Conservation (phyloP, 2,329 filamentous ascomycete genomes). For the Aureobasidium lini region DNA sequence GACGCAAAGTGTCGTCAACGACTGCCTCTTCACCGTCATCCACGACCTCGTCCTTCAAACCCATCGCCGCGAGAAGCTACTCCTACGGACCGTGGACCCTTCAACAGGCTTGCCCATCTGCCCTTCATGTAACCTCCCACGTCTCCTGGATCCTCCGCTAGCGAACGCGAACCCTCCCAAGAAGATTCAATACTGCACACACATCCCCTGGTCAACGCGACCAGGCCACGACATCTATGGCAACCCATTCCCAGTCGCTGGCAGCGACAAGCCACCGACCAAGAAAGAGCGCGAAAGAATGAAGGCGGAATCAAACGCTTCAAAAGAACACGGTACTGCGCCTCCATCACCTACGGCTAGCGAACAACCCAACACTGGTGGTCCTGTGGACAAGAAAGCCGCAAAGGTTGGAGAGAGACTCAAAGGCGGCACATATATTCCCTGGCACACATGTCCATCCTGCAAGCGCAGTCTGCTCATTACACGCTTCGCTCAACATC, state of each 20-base stretch:
- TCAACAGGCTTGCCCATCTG: conserved; percentile 66
- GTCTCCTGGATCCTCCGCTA: conserved; percentile 62
- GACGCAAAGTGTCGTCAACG: conserved; percentile 60
- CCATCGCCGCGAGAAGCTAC: conserved; percentile 71
- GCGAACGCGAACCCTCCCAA: conserved; percentile 38
- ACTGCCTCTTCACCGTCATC: conserved; percentile 68
- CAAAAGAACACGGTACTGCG: conserved; percentile 28
- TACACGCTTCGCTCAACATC: conserved; percentile 52
- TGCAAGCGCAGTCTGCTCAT: conserved; percentile 56
- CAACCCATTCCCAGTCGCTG: conserved; percentile 67
- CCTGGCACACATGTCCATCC: conserved; percentile 51
- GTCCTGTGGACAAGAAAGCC: conserved; percentile 36
- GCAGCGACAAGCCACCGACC: conserved; percentile 51
- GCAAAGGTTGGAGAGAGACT: conserved; percentile 37
- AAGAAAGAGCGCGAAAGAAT: conserved; percentile 69
- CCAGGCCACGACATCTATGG: conserved; percentile 74
- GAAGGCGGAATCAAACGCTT: conserved; percentile 18
- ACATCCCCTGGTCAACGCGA: conserved; percentile 68
- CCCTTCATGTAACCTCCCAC: conserved; percentile 65
- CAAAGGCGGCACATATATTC: conserved; percentile 44
- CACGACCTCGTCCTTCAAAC: conserved; percentile 66
- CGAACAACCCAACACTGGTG: conserved; percentile 21
- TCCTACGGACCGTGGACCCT: conserved; percentile 65
- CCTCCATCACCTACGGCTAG: conserved; percentile 26
- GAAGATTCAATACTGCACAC: conserved; percentile 63